phyloP scores from a whole-genome alignment of 768 basidiomycete genomes.

The Suillus hirtellus region DNA sequence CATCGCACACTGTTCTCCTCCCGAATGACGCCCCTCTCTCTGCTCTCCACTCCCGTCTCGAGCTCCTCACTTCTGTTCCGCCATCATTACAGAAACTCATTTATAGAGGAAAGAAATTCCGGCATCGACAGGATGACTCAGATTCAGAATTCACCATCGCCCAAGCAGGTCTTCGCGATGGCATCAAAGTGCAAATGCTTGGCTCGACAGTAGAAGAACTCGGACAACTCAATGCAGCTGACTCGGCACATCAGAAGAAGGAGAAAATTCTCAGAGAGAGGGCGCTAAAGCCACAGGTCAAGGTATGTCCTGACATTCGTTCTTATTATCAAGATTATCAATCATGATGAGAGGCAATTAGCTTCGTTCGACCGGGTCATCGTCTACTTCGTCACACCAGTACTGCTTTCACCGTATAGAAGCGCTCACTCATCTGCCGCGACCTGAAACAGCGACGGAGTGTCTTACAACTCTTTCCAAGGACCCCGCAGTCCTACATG shows the following conservation, averaged over 20 bases:
- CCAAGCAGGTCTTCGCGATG: slow-evolving; percentile 61
- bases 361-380: slow-evolving; percentile 55
- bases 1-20: slow-evolving; percentile 46
- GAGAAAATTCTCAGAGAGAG: slow-evolving; percentile 62
- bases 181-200: slow-evolving; percentile 68
- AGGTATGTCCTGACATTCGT: slow-evolving; percentile 40
- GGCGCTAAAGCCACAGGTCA: slow-evolving; percentile 54
- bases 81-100: slow-evolving; percentile 68
- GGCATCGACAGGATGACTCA: slow-evolving; percentile 10
- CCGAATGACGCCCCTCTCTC: slow-evolving; percentile 52
- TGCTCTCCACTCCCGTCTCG: slow-evolving; percentile 49
- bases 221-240: slow-evolving; percentile 50
- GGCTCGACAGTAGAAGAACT: slow-evolving; percentile 65
- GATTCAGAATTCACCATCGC: slow-evolving; percentile 33
- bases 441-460: slow-evolving; percentile 54
- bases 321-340: neutral
- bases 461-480: slow-evolving; percentile 59
- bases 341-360: slow-evolving; percentile 22
- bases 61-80: slow-evolving; percentile 68
- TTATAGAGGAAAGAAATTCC: slow-evolving; percentile 63
- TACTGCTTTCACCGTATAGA: slow-evolving; percentile 67
- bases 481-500: slow-evolving; percentile 69
- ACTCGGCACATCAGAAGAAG: slow-evolving; percentile 56
- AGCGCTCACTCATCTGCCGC: slow-evolving; percentile 64
- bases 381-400: slow-evolving; percentile 38